Conservation (phyloP, 2,329 filamentous ascomycete genomes). For the Grosmannia huntii region DNA sequence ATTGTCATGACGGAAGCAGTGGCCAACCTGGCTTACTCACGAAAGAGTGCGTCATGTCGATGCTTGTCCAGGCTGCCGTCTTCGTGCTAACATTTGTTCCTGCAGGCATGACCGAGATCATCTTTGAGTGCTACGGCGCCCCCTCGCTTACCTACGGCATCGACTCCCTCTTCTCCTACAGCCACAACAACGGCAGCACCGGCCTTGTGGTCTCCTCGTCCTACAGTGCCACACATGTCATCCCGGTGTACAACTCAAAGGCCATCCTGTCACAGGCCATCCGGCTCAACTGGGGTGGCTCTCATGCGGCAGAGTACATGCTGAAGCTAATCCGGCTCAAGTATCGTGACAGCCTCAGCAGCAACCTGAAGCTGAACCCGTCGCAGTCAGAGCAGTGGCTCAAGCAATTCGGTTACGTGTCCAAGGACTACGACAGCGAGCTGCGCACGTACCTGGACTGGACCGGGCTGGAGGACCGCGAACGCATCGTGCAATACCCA, state of each 20-base stretch:
- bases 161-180: conserved; percentile 92
- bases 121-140: conserved; percentile 91
- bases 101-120: conserved; percentile 86
- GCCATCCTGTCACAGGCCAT: conserved; percentile 75
- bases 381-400: conserved; percentile 83
- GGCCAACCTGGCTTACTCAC: conserved; percentile 77
- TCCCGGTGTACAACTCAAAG: conserved; percentile 81
- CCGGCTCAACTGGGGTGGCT: conserved; percentile 87
- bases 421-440: conserved; percentile 70
- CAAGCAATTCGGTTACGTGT: conserved; percentile 80
- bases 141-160: conserved; percentile 89
- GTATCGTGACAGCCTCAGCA: conserved; percentile 55
- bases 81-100: background rate
- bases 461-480: conserved; percentile 80
- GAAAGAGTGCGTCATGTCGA: conserved; percentile 56
- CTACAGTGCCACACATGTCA: conserved; percentile 87
- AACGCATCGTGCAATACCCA: conserved; percentile 83
- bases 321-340: conserved; percentile 82
- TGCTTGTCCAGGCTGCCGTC: background rate
- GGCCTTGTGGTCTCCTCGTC: conserved; percentile 87
- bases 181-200: conserved; percentile 76
- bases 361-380: conserved; percentile 73
- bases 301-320: conserved; percentile 80
- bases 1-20: conserved; percentile 94
- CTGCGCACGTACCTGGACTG: conserved; percentile 70